A percentile compares a stretch with the other conserved stretches of the same genome.
These are phyloP conservation scores for Mycena maculata DNA, from an alignment of 768 basidiomycete species.

Conservation along the genomic window DNA sequence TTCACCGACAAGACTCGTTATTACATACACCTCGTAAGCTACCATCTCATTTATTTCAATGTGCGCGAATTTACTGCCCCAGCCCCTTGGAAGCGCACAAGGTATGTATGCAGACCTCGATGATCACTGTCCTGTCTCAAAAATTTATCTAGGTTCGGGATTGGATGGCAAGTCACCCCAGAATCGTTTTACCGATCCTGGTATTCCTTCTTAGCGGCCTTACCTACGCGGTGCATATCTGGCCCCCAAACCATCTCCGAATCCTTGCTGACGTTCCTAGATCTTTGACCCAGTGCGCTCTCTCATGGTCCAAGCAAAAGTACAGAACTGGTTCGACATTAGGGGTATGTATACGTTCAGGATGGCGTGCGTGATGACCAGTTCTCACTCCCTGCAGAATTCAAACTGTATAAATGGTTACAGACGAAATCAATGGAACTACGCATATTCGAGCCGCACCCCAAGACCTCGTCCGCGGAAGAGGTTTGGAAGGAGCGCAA, in stretches of 20 bases:
- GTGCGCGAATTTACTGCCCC: no score
- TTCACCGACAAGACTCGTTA: conserved; percentile 29
- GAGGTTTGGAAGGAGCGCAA: conserved; percentile 88
- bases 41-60: no score
- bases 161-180: conserved; percentile 90
- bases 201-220: conserved; percentile 91
- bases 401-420: conserved; percentile 81
- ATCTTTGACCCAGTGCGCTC: conserved; percentile 94
- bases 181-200: conserved; percentile 81
- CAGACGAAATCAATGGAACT: conserved; percentile 68
- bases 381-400: conserved; percentile 58
- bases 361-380: not conserved
- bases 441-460: conserved; percentile 45
- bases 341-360: conserved; percentile 57
- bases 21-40: conserved; percentile 16
- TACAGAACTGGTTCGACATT: conserved; percentile 88
- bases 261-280: conserved; percentile 50
- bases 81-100: conserved; percentile 38
- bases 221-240: conserved; percentile 79
- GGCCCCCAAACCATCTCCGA: not conserved
- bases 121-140: not conserved
- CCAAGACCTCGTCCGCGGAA: conserved; percentile 39
- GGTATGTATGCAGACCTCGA: conserved; percentile 64
- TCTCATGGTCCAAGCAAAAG: conserved; percentile 83
- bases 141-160: conserved; percentile 59